Evolutionary conservation across 192 early-diverging fungal genomes (phyloP).

Genomic region (Spizellomyces sp.): DNA sequence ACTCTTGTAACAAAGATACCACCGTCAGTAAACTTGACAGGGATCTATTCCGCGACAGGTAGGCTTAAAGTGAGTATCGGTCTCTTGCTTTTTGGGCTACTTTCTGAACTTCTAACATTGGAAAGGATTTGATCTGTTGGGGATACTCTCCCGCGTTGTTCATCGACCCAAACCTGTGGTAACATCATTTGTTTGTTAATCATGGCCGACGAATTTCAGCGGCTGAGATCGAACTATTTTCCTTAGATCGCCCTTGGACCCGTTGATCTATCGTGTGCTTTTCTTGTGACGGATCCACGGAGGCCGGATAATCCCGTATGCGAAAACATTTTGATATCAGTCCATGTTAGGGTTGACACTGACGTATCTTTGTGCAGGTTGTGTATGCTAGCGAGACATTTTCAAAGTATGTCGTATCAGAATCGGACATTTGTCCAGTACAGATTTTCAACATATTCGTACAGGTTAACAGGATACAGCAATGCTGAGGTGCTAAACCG

Average conservation of each 20-base stretch:
- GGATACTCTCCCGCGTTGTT: constrained; percentile 41
- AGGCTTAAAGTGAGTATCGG: background rate
- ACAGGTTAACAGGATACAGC: constrained; percentile 55
- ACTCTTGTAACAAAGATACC: constrained; percentile 16
- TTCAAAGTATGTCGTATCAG: constrained; percentile 34
- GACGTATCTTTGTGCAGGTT: constrained; percentile 25
- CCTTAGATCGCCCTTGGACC: constrained; percentile 44
- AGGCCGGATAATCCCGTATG: constrained; percentile 57
- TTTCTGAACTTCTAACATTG: background rate
- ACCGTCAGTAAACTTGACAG: constrained; percentile 19
- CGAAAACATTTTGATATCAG: too few relatives aligned
- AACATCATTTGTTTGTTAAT: constrained; percentile 10
- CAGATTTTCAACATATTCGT: too few relatives aligned
- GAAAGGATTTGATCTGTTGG: constrained; percentile 47
- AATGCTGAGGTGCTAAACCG: constrained; percentile 44
- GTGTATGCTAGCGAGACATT: constrained; percentile 69
- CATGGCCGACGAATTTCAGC: constrained; percentile 57
- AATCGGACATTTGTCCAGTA: background rate
- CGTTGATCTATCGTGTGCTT: constrained; percentile 58
- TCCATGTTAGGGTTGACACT: too few relatives aligned
- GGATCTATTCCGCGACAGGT: constrained; percentile 34
- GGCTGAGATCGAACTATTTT: constrained; percentile 37
- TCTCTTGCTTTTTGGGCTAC: background rate
- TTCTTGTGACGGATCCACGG: constrained; percentile 61
- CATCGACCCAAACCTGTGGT: constrained; percentile 59